Percentiles rank a stretch among this genome's conserved stretches.
Evolutionary conservation across 2,329 filamentous ascomycete genomes (phyloP).

Genomic region (Ascochyta fabae): DNA sequence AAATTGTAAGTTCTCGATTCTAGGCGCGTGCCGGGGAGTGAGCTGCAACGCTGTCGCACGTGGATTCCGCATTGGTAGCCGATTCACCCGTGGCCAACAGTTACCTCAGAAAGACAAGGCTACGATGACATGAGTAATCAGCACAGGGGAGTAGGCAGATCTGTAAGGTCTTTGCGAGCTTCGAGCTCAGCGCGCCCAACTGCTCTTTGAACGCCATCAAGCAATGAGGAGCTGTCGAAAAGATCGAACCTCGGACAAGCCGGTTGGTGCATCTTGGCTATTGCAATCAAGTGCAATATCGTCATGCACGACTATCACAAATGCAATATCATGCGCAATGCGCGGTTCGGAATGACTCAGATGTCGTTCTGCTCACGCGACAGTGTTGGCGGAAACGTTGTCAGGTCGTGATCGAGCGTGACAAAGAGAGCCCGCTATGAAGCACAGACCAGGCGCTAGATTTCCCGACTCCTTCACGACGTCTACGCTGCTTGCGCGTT

Average conservation of each 20-base stretch:
- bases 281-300: background rate
- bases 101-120: background rate
- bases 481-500: background rate
- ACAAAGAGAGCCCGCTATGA: background rate
- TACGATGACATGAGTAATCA: background rate
- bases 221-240: background rate
- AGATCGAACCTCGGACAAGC: background rate
- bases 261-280: background rate
- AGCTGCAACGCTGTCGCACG: no score
- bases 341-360: background rate
- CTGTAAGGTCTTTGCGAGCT: background rate
- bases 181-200: no score
- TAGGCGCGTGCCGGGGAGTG: no score
- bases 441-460: slow-evolving; percentile 11
- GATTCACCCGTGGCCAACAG: background rate
- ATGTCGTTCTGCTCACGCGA: slow-evolving; percentile 2
- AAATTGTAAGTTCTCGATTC: no score
- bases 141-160: background rate
- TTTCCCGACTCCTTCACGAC: background rate
- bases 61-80: background rate
- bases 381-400: background rate
- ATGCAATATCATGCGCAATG: background rate
- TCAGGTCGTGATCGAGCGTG: slow-evolving; percentile 10
- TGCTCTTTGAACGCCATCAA: background rate
- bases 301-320: background rate